A percentile compares a stretch with the other conserved stretches of the same genome.
These are phyloP conservation scores for Epichloe bromicola DNA, from an alignment of 2,329 filamentous ascomycete genomes.

Conservation along the genomic window DNA sequence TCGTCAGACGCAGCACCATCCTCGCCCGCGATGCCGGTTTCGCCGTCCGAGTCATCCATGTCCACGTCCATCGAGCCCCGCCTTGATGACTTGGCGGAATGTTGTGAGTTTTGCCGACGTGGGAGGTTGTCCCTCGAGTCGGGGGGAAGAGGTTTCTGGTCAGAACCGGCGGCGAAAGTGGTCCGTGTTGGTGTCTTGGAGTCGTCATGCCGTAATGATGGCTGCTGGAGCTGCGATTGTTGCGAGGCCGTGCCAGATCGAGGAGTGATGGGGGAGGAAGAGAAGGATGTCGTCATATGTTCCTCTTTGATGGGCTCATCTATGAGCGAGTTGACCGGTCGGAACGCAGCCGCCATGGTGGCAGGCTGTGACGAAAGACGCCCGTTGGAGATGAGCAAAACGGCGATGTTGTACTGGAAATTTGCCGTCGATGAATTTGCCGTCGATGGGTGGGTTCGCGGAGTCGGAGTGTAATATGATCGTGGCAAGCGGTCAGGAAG, in stretches of 20 bases:
- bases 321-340: conserved; percentile 32
- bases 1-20: conserved; percentile 49
- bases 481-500: not conserved
- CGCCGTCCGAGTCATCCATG: conserved; percentile 64
- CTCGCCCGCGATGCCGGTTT: conserved; percentile 30
- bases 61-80: conserved; percentile 55
- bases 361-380: not conserved
- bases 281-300: conserved; percentile 22
- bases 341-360: conserved; percentile 35
- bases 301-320: conserved; percentile 21
- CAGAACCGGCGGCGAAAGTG: conserved; percentile 32
- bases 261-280: conserved; percentile 16
- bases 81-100: conserved; percentile 42
- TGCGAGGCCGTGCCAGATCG: conserved; percentile 24
- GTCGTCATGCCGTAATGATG: conserved; percentile 26
- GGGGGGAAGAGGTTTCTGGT: conserved; percentile 40
- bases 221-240: conserved; percentile 14
- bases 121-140: conserved; percentile 27
- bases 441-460: not conserved
- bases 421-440: not conserved
- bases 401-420: not conserved
- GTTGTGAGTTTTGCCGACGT: conserved; percentile 40
- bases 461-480: not conserved
- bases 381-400: not conserved
- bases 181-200: conserved; percentile 50